Conservation (phyloP, 495 filamentous ascomycete genomes). For the Aspergillus panamensis region DNA sequence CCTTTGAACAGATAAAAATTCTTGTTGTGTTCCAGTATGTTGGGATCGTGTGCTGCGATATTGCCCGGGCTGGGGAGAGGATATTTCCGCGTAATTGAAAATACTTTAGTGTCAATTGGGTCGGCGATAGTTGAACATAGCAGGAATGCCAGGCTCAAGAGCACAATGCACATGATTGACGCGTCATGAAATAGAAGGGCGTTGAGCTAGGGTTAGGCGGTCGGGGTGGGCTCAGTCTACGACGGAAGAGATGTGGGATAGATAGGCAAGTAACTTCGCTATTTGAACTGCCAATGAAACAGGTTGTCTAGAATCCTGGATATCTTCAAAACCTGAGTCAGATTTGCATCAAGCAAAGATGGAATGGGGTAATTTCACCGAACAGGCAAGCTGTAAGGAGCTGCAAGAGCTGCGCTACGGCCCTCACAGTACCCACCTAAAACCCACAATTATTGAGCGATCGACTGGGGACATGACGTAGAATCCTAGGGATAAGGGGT, state of each 20-base stretch:
- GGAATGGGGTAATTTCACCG: neutral
- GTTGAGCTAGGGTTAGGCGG: neutral
- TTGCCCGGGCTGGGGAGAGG: conserved; percentile 38
- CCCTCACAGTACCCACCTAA: neutral
- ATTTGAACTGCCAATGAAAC: neutral
- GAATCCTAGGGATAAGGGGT: too few relatives aligned
- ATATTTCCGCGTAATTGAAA: conserved; percentile 30
- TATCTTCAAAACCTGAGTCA: neutral
- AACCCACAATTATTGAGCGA: neutral
- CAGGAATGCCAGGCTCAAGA: conserved; percentile 6
- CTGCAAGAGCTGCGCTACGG: neutral
- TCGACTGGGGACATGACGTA: neutral
- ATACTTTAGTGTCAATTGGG: conserved; percentile 16
- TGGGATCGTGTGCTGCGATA: conserved; percentile 40
- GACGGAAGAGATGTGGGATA: neutral
- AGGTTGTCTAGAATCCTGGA: neutral
- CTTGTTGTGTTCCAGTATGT: conserved; percentile 32
- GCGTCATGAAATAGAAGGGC: neutral
- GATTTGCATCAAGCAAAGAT: neutral
- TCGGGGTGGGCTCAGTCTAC: neutral
- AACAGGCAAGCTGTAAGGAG: neutral
- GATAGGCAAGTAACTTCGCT: neutral
- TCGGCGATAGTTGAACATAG: conserved; percentile 5
- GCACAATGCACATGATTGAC: conserved; percentile 12
- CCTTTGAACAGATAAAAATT: conserved; percentile 43